Evolutionary conservation across 371 early-diverging fungal genomes (phyloP), one percentile per base, ranked within the genome.

Genomic region (Haplosporangium sp.): DNA sequence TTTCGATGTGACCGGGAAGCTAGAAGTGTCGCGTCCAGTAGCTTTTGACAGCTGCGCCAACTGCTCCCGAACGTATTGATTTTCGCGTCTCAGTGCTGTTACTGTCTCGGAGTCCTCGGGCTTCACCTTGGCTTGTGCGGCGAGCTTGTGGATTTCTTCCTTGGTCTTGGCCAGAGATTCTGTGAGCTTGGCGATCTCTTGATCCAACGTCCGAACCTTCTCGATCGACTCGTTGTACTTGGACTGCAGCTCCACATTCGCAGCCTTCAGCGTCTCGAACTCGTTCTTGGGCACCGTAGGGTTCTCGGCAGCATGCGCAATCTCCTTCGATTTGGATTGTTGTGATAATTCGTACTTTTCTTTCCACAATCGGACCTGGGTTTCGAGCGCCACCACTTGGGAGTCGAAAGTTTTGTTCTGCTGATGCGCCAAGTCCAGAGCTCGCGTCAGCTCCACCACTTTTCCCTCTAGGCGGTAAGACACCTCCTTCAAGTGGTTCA

Each of bases 401-500:
- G 83, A 69, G 59, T 81, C 77, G 38, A 93, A 73, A 21, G 81
- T 75, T 42, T 87, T 86, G 83, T 89, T 90, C 73, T 95, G 95
- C 61, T 91, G 88, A 55, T 89, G 87, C 64, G 92, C 87, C 64
- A 84, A 83, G 8, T 89, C 90, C 62, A 97, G 80, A 46, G 83
- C 84, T 82, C 94, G 95, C n/a, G 97, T 96, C 64, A 98, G 86
- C 82, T 94, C 95, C 59, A 98, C 91, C 59, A 99, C 93, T 87
- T 97, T 98, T 85, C 90, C 94, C 81, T 99, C 98, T 9, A 99
- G 87, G 82, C 93, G 91, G 83, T 93, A 93, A 6, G 96, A 95
- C 13, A 93, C 88, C 75, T 97, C 95, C 82, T 96, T 94, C 80
- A 96, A 88, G 74, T 96, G 97, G 55, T 89, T 93, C 10, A 95